Evolutionary conservation across 2,329 filamentous ascomycete species (phyloP).

Genomic region (Phialemoniopsis sp.): DNA sequence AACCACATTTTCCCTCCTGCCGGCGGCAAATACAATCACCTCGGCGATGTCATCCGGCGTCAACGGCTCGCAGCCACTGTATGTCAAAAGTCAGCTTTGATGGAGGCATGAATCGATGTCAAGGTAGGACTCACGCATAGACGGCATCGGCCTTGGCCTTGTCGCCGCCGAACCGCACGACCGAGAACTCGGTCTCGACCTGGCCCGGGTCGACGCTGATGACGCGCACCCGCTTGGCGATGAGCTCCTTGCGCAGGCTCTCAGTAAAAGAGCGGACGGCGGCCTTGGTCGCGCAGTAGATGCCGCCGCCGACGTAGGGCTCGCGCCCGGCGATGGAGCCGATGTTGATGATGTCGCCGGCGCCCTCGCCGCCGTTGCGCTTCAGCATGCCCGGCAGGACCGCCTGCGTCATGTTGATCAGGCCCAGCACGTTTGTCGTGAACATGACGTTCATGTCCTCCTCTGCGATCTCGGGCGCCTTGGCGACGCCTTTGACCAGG

Average conservation of each 20-base stretch:
- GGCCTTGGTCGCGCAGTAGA: conserved; percentile 50
- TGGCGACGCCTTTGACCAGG: conserved; percentile 13
- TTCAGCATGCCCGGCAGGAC: conserved; percentile 19
- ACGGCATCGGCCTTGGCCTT: conserved; percentile 79
- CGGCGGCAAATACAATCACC: conserved; percentile 75
- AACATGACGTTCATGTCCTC: conserved; percentile 11
- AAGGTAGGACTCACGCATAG: conserved; percentile 68
- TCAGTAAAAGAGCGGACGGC: conserved; percentile 36
- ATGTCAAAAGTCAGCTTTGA: no score
- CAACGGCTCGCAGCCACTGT: conserved; percentile 67
- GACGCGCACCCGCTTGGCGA: conserved; percentile 51
- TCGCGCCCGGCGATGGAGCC: conserved; percentile 34
- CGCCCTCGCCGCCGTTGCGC: conserved; percentile 22
- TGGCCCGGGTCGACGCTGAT: conserved; percentile 86
- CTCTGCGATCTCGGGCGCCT: conserved; percentile 25
- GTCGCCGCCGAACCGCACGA: conserved; percentile 78
- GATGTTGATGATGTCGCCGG: conserved; percentile 14
- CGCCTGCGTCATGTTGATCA: conserved; percentile 12
- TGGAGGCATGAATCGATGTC: no score
- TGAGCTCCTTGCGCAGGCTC: conserved; percentile 24
- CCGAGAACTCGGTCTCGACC: conserved; percentile 67
- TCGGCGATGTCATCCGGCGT: conserved; percentile 84
- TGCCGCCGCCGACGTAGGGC: conserved; percentile 38
- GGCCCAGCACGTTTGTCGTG: conserved; percentile 13
- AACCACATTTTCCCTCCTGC: conserved; percentile 78